Percentiles rank a stretch among this genome's conserved stretches.
Evolutionary conservation across 1,284 basidiomycete genomes (phyloP).

Genomic region (Phellopilus nigrolimitatus): DNA sequence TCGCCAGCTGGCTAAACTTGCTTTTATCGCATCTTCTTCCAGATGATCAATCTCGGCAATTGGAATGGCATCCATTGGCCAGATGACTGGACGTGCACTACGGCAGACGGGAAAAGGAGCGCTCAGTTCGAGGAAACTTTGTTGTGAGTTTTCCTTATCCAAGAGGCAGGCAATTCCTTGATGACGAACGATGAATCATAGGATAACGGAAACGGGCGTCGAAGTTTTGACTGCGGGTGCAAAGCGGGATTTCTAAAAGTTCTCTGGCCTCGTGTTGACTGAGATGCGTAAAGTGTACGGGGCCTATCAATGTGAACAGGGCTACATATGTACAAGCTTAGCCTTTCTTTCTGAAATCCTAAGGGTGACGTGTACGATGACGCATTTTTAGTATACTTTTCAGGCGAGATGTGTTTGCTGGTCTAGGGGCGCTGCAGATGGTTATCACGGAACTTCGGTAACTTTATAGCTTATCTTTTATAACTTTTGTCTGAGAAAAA

Average conservation of each 20-base stretch:
- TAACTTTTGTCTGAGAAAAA: constrained; percentile 2
- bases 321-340: constrained; percentile 16
- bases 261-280: constrained; percentile 10
- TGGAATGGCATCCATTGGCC: constrained; percentile 79
- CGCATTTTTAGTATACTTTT: constrained; percentile 12
- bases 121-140: constrained; percentile 96
- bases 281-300: constrained; percentile 3
- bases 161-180: constrained; percentile 13
- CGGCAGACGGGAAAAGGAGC: constrained; percentile 81
- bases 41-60: constrained; percentile 91
- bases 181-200: constrained; percentile 32
- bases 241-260: constrained; percentile 32
- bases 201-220: constrained; percentile 87
- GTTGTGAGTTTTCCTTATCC: constrained; percentile 50
- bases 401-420: background rate
- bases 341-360: constrained; percentile 15
- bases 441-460: constrained; percentile 20
- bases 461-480: constrained; percentile 20
- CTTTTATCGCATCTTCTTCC: constrained; percentile 14
- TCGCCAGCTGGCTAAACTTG: constrained; percentile 23
- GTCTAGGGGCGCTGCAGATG: constrained; percentile 14
- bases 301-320: constrained; percentile 1
- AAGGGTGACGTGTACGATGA: constrained; percentile 17
- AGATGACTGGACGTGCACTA: constrained; percentile 93
- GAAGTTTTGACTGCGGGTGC: constrained; percentile 80